Base-by-base conservation (phyloP, 768 basidiomycete species). In the Leccinum fibrillosum region DNA sequence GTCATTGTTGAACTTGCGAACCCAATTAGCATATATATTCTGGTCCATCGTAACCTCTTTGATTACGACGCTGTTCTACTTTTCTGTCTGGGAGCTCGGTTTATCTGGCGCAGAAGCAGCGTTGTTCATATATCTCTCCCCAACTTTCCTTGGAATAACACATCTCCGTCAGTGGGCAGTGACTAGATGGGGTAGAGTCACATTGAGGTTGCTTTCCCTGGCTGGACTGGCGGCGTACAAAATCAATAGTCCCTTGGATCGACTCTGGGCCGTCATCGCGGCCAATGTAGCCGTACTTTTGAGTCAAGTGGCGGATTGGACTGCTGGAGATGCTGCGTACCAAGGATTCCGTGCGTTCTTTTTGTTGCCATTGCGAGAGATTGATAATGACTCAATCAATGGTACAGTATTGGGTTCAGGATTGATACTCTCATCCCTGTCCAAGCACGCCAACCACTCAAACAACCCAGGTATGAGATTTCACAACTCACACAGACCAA, bases 81-180 rank as follows among this genome's bases (percentile, higher is more conserved):
- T 92, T 75, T 93, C 90, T 25, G 85, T 96, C 19, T 94, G 93
- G 93, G 82, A 92, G 67, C 85, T 94, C 17, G 91, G 89, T 26
- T 79, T 95, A 30, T 84, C 89, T 11, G 94, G 94, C 5, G 83
- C 87, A 35, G 94, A 96, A 68, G 77, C 91, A 15, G 82, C 92
- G 0, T 74, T 92, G 3, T 75, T 94, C 9, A 80, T 82, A 8
- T 83, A 85, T 8, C 80, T 95, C 26, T 85, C 92, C 0, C 90
- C 92, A 0, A 61, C 80, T 5, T 66, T 92, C 13, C 78, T 94
- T 12, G 75, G 80, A 0, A 70, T 81, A 44, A 64, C 76, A 1
- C 69, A 77, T 1, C 44, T 88, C 26, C 73, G 77, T 34, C 67
- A 71, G 4, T 82, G 82, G 73, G 76, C 78, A 13, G 69, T 75